phyloP scores from a whole-genome alignment of 495 filamentous ascomycete species.

The Talaromyces borbonicus region DNA sequence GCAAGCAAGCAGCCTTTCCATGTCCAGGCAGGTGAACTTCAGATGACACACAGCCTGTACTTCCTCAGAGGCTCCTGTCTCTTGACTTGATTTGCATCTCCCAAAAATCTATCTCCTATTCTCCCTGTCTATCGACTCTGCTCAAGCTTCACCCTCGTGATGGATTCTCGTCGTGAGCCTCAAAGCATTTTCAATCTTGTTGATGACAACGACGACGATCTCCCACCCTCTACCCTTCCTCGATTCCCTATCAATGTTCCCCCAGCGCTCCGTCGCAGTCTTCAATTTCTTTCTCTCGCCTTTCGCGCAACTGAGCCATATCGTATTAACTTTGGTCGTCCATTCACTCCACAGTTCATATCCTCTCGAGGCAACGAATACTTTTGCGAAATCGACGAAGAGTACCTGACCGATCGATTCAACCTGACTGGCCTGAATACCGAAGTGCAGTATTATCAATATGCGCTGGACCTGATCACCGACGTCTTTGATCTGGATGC shows the following conservation, averaged over 20 bases:
- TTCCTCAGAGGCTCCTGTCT: too few relatives aligned
- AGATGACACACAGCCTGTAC: too few relatives aligned
- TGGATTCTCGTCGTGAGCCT: neutral
- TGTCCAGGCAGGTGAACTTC: neutral
- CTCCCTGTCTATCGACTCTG: neutral
- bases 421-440: constrained; percentile 96
- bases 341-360: constrained; percentile 60
- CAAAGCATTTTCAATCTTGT: constrained; percentile 2
- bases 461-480: constrained; percentile 98
- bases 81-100: too few relatives aligned
- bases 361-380: constrained; percentile 97
- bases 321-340: constrained; percentile 2
- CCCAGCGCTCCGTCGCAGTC: neutral
- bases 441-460: constrained; percentile 97
- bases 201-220: neutral
- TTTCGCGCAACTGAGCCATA: constrained; percentile 1
- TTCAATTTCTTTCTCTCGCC: constrained; percentile 7
- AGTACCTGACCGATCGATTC: constrained; percentile 97
- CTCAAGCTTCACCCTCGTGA: neutral
- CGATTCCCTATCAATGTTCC: neutral
- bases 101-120: too few relatives aligned
- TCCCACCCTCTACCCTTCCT: neutral
- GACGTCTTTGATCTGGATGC: constrained; percentile 99
- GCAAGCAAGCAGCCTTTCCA: neutral
- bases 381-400: constrained; percentile 99